These are phyloP conservation scores for Evansstolkia leycettana DNA, from an alignment of 495 filamentous ascomycete genomes.

Conservation along the genomic window DNA sequence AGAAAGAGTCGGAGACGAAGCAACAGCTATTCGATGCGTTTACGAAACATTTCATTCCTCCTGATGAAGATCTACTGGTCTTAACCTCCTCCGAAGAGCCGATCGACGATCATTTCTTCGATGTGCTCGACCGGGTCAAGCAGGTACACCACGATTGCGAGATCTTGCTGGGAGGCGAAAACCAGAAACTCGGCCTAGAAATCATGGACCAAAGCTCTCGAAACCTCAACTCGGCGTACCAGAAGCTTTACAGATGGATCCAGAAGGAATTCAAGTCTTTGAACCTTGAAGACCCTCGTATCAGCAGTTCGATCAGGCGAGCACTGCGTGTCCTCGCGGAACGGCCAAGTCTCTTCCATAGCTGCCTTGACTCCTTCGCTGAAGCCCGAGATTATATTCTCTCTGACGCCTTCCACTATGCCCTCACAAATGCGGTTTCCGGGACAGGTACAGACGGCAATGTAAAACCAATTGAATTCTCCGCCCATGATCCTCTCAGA, in stretches of 20 bases:
- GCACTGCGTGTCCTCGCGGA: conserved; percentile 84
- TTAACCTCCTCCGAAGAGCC: conserved; percentile 68
- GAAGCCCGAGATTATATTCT: conserved; percentile 80
- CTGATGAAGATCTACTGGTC: conserved; percentile 60
- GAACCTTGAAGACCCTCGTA: conserved; percentile 89
- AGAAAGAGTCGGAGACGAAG: conserved; percentile 70
- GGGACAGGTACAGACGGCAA: conserved; percentile 31
- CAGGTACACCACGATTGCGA: conserved; percentile 81
- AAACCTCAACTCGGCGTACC: conserved; percentile 80
- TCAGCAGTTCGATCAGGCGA: conserved; percentile 72
- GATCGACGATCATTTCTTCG: conserved; percentile 80
- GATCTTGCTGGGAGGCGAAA: conserved; percentile 77
- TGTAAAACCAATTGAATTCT: conserved; percentile 87
- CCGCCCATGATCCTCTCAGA: conserved; percentile 79
- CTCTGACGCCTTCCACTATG: conserved; percentile 82
- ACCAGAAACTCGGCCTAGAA: conserved; percentile 74
- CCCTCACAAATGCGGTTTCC: conserved; percentile 63
- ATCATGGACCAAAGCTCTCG: conserved; percentile 83
- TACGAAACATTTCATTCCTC: conserved; percentile 70
- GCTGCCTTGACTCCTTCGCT: conserved; percentile 85
- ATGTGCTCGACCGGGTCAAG: conserved; percentile 67
- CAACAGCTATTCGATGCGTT: conserved; percentile 75
- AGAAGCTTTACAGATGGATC: conserved; percentile 91
- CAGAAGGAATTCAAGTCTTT: conserved; percentile 86
- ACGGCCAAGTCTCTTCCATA: conserved; percentile 80